Evolutionary conservation across 164 flowering plant species (phyloP).

Genomic region (Chloranthus sessilifolius): DNA sequence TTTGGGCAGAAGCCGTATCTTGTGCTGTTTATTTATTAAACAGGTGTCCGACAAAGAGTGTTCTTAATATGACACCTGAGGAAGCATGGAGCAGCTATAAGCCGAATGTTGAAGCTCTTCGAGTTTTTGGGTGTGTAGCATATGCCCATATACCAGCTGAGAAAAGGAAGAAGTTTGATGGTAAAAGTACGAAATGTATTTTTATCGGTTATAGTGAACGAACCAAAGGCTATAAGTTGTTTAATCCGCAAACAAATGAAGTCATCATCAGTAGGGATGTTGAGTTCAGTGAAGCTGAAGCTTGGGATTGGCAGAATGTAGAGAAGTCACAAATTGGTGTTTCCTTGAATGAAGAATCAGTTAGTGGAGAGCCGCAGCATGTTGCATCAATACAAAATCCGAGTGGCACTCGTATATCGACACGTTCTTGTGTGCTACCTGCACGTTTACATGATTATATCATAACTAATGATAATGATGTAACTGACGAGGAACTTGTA

Average conservation of each 20-base stretch:
- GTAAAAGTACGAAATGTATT: not conserved
- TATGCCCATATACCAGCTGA: slow-evolving; percentile 1
- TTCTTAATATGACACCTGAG: too few relatives aligned
- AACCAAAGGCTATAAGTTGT: not conserved
- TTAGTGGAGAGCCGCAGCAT: too few relatives aligned
- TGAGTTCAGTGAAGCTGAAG: not conserved
- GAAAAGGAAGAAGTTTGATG: not conserved
- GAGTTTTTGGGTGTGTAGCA: too few relatives aligned
- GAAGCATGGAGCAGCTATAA: not conserved
- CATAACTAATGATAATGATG: too few relatives aligned
- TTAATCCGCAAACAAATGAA: not conserved
- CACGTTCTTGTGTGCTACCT: too few relatives aligned
- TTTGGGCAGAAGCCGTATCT: not conserved
- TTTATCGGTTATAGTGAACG: not conserved
- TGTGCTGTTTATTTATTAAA: not conserved
- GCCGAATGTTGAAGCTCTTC: too few relatives aligned
- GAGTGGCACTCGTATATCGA: too few relatives aligned
- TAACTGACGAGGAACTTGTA: too few relatives aligned
- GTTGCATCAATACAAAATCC: too few relatives aligned
- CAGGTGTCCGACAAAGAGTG: not conserved
- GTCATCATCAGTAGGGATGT: not conserved
- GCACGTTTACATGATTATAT: too few relatives aligned
- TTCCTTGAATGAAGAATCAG: too few relatives aligned
- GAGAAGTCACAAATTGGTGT: not conserved
- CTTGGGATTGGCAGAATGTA: not conserved